Conservation (phyloP, 257 asterid species). For the Lycium ferocissimum region DNA sequence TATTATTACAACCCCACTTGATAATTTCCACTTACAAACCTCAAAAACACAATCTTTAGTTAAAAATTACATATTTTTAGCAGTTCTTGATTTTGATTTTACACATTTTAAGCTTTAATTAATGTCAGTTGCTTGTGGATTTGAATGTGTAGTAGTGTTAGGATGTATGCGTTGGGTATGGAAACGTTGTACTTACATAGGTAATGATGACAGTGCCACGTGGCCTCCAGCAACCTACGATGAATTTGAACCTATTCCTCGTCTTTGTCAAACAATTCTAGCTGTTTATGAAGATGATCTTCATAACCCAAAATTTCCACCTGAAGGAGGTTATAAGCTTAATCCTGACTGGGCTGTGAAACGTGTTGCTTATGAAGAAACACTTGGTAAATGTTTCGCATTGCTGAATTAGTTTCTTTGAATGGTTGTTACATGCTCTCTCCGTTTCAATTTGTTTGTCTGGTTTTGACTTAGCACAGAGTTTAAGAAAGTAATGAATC, state of each 20-base stretch:
- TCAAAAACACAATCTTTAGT: background rate
- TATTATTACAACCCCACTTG: background rate
- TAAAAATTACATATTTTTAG: background rate
- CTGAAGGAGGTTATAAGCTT: conserved; percentile 67
- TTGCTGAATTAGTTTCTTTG: background rate
- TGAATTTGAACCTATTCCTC: conserved; percentile 82
- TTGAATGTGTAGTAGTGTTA: conserved; percentile 67
- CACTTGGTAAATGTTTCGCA: background rate
- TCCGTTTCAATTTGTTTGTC: too few relatives aligned
- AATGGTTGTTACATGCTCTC: too few relatives aligned
- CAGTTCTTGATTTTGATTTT: background rate
- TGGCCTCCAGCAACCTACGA: conserved; percentile 81
- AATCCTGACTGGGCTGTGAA: conserved; percentile 78
- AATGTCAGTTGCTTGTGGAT: conserved; percentile 79
- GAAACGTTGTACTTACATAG: conserved; percentile 97
- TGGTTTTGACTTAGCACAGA: too few relatives aligned
- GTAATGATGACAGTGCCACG: conserved; percentile 84
- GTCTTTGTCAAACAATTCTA: conserved; percentile 76
- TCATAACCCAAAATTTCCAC: conserved; percentile 61
- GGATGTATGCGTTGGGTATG: conserved; percentile 97
- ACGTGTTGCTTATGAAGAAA: conserved; percentile 40
- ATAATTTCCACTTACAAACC: background rate
- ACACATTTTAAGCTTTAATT: background rate
- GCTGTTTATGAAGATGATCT: conserved; percentile 90
- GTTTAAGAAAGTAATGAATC: too few relatives aligned